A percentile compares a stretch with the other conserved stretches of the same genome.
These are phyloP conservation scores for Cryphonectria japonica DNA, from an alignment of 2,329 filamentous ascomycete species.

Conservation along the genomic window DNA sequence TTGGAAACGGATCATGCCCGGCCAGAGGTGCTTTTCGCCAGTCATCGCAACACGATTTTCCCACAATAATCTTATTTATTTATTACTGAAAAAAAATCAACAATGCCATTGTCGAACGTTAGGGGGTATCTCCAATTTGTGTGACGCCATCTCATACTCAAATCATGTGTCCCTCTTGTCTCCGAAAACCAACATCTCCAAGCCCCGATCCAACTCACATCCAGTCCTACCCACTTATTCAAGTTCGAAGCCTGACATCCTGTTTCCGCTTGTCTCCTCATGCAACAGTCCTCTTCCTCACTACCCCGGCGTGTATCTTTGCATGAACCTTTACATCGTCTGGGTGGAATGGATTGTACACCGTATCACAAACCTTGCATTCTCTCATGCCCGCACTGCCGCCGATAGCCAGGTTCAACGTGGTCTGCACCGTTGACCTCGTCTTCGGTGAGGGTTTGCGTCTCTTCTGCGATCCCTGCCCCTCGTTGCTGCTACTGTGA, in stretches of 20 bases:
- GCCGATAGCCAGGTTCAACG: constrained; percentile 44
- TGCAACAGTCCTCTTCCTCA: constrained; percentile 24
- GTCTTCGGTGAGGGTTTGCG: constrained; percentile 31
- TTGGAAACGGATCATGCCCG: neutral
- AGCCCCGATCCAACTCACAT: neutral
- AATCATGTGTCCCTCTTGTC: neutral
- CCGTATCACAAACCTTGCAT: constrained; percentile 47
- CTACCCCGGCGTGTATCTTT: constrained; percentile 40
- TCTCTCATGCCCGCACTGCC: constrained; percentile 42
- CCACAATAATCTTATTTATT: neutral
- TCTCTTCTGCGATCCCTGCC: constrained; percentile 22
- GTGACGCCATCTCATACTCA: neutral
- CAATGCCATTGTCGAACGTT: neutral
- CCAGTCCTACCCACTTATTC: neutral
- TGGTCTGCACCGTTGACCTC: constrained; percentile 44
- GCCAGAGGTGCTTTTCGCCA: neutral
- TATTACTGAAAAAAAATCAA: neutral
- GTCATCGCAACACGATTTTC: neutral
- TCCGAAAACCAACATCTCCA: neutral
- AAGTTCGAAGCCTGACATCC: neutral
- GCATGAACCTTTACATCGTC: constrained; percentile 48
- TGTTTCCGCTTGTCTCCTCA: neutral
- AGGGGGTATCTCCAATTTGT: neutral
- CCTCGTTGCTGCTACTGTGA: constrained; percentile 16
- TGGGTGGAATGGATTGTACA: constrained; percentile 51